Base-by-base conservation (phyloP, 2,329 filamentous ascomycete species). In the Microascus cirrosus region DNA sequence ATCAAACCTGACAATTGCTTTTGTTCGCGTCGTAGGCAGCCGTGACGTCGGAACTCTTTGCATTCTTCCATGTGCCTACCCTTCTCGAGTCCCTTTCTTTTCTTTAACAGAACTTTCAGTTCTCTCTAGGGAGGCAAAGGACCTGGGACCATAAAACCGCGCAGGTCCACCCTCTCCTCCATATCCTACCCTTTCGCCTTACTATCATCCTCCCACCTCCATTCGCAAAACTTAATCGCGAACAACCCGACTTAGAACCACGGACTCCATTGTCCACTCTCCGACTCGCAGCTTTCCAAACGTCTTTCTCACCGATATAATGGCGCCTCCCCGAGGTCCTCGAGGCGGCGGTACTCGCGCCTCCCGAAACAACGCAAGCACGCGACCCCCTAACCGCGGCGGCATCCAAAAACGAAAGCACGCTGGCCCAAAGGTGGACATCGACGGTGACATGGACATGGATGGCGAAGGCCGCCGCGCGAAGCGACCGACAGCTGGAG, bases 391-490 rank as follows among this genome's bases (percentile, higher is more conserved):
- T 51, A 53, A 59, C 66, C 28, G 76, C 63, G 75, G 75, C 39
- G 80, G 80, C 34, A 77, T 83, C 57, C 69, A 72, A 22, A 83
- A 82, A 66, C 76, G 76, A 54, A 76, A 74, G 45, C 67, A 65
- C 12, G 68, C 67, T 48, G 63, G 13, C 36, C 5, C 65, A 3
- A 75, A 71, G 60, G 66, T 74, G 54, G 81, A 84, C 63, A 71
- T 74, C 57, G 81, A 84, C 71, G 81, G 81, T 35, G 81, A 84
- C 63, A 72, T 84, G n/a, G 74, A 81, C 35, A 84, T 84, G 81
- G 78, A 77, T 61, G 69, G 68, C 54, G 62, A 67, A 22, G 66
- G 65, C 53, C 66, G 69, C 61, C 68, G 72, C 59, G 60, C 67
- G n/a, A 70, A 65, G 63, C 13, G 39, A 45, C 50, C 66, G 32